Percentiles rank a stretch among this genome's conserved stretches.
These are phyloP conservation scores for Stagonosporopsis chrysanthemi DNA, from an alignment of 2,329 filamentous ascomycete genomes.

Conservation along the genomic window DNA sequence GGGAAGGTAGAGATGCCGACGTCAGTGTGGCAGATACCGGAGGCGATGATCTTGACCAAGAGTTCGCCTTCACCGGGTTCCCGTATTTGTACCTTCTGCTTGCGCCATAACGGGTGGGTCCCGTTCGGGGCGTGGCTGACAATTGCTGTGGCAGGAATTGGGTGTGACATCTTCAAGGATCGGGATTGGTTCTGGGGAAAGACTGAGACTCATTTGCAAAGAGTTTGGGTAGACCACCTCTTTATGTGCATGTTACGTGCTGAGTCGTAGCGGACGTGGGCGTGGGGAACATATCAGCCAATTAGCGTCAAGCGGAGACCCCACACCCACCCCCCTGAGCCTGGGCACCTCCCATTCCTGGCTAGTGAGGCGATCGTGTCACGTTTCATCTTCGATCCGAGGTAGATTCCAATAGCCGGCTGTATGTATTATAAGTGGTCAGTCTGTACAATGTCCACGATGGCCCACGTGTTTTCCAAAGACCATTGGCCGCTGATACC, in stretches of 20 bases:
- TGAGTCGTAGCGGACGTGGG: not conserved
- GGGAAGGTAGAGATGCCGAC: slow-evolving; percentile 55
- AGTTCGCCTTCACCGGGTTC: slow-evolving; percentile 57
- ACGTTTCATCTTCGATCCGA: slow-evolving; percentile 4
- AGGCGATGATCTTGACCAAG: slow-evolving; percentile 61
- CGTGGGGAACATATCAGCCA: not conserved
- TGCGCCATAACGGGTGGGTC: slow-evolving; percentile 49
- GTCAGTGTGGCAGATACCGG: slow-evolving; percentile 65
- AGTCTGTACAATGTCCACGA: not conserved
- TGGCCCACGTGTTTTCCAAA: not conserved
- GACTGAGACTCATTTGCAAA: too few relatives aligned
- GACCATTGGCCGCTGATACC: not conserved
- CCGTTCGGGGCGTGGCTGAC: slow-evolving; percentile 48
- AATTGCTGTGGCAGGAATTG: slow-evolving; percentile 44
- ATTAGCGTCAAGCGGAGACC: not conserved
- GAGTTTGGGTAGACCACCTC: not conserved
- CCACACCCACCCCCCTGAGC: not conserved
- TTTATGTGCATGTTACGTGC: not conserved
- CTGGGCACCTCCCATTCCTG: not conserved
- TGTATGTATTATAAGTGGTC: too few relatives aligned
- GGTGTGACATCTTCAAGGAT: slow-evolving; percentile 11
- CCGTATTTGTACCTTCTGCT: slow-evolving; percentile 49
- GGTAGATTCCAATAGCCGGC: slow-evolving; percentile 5
- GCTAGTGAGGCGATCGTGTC: not conserved
- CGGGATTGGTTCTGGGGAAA: not conserved